Evolutionary conservation across 768 basidiomycete genomes (phyloP), one percentile per base, ranked within the genome.

Genomic region (Kwoniella shandongensis): DNA sequence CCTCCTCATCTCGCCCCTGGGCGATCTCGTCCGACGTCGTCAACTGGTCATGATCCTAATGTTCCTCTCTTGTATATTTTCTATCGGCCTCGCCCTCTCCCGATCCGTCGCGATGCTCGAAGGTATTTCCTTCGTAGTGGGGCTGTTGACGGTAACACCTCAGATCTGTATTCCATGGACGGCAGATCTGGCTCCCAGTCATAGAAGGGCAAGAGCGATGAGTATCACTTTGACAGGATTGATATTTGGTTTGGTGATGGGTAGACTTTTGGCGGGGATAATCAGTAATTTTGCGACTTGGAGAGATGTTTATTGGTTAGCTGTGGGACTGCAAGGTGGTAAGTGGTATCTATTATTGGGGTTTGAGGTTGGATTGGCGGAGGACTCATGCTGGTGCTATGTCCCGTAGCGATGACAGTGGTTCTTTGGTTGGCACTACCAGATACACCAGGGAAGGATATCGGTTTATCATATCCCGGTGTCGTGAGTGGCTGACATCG

Each of bases 1-100:
- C 6, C 73, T 91, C 2, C 75, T 91, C 39, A 83, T 93, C 51
- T 83, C 87, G 0, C 91, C 91, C 1, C 79, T 90, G 0, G 91
- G 91, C 7, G 91, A 94, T 72, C 81, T 92, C 20, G 81, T 90
- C 26, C 86, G 87, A 18, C 79, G 90, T 32, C 80, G 91, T 12
- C 85, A 84, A 41, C 79, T 94, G 0, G 80, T 87, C 27, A 79
- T 93, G 20, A 57, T 80, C 11, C 76, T 89, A 18, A 42, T 86
- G 36, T 63, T 81, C 1, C 44, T 82, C 20, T 83, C 85, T 0
- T 81, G 82, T 0, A 66, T 80, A 3, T 78, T 94, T 3, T 84
- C 87, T 0, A 84, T 92, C 47, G 89, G 86, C 0, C 80, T 91
- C 0, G 82, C 87, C 0, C 61, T 88, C 12, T 87, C 88, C 0